Conservation (phyloP, 2,329 filamentous ascomycete genomes). For the Venturia pyrina region DNA sequence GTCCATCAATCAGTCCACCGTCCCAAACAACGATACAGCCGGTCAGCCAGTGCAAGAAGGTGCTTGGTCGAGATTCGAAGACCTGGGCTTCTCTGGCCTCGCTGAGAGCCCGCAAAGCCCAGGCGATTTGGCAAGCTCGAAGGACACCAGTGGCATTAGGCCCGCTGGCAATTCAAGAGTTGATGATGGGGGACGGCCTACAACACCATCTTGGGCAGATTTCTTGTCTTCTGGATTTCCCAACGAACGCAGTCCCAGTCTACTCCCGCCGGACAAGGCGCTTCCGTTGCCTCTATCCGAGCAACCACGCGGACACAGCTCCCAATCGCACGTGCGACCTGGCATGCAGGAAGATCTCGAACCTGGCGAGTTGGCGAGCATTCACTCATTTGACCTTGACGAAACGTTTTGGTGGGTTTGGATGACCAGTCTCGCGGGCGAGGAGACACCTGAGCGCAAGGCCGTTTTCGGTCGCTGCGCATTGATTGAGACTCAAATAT, state of each 20-base stretch:
- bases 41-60: constrained; percentile 69
- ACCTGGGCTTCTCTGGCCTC: constrained; percentile 75
- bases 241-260: constrained; percentile 57
- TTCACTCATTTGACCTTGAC: constrained; percentile 74
- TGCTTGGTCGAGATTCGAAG: constrained; percentile 94
- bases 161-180: constrained; percentile 56
- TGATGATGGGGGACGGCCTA: constrained; percentile 67
- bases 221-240: constrained; percentile 90
- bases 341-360: constrained; percentile 65
- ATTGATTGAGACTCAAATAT: constrained; percentile 78
- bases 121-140: constrained; percentile 39
- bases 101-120: constrained; percentile 52
- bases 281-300: constrained; percentile 67
- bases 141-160: constrained; percentile 64
- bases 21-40: constrained; percentile 42
- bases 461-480: constrained; percentile 90
- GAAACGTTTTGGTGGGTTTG: constrained; percentile 99
- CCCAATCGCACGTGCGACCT: constrained; percentile 61
- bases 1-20: constrained; percentile 74
- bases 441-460: constrained; percentile 78
- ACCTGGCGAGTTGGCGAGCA: constrained; percentile 89
- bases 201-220: constrained; percentile 96
- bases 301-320: constrained; percentile 62
- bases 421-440: constrained; percentile 90
- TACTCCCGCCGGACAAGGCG: constrained; percentile 86